Percentiles rank a stretch among this genome's conserved stretches.
phyloP scores from a whole-genome alignment of 768 basidiomycete genomes.

The Russula brevipes region DNA sequence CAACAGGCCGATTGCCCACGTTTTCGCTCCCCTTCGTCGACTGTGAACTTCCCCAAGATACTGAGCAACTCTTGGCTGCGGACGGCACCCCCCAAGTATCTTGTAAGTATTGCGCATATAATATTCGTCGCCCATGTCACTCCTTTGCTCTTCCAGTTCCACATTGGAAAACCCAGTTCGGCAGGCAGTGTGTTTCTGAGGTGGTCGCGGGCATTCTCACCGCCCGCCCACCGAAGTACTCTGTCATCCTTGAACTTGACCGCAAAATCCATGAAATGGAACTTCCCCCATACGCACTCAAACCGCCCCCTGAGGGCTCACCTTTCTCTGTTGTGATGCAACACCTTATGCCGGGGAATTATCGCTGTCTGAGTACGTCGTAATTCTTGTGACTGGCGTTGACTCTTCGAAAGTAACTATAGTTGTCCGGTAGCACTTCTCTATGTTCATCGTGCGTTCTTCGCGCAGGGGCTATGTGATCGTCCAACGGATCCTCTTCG shows the following conservation, averaged over 20 bases:
- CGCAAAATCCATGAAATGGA: constrained; percentile 57
- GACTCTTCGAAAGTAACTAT: not conserved
- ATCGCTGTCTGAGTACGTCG: constrained; percentile 59
- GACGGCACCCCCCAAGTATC: constrained; percentile 55
- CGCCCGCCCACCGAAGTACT: constrained; percentile 57
- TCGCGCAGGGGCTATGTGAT: constrained; percentile 64
- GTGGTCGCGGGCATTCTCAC: constrained; percentile 65
- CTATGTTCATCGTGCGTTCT: constrained; percentile 72
- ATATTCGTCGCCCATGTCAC: not conserved
- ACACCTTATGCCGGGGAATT: constrained; percentile 71
- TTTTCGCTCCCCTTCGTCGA: constrained; percentile 70
- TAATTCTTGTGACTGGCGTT: not conserved
- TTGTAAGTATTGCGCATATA: constrained; percentile 41
- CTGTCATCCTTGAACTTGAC: constrained; percentile 58
- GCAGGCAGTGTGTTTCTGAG: constrained; percentile 58
- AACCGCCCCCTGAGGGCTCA: constrained; percentile 42
- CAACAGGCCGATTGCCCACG: constrained; percentile 63
- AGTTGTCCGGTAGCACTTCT: constrained; percentile 47
- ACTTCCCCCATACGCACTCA: constrained; percentile 56
- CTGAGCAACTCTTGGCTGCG: constrained; percentile 51
- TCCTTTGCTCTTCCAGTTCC: constrained; percentile 42
- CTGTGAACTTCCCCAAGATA: constrained; percentile 60
- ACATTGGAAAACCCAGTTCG: constrained; percentile 66
- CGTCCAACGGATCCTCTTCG: constrained; percentile 58
- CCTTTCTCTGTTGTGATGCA: constrained; percentile 62